Conservation (phyloP, 495 filamentous ascomycete genomes). For the Parathielavia hyrcaniae region DNA sequence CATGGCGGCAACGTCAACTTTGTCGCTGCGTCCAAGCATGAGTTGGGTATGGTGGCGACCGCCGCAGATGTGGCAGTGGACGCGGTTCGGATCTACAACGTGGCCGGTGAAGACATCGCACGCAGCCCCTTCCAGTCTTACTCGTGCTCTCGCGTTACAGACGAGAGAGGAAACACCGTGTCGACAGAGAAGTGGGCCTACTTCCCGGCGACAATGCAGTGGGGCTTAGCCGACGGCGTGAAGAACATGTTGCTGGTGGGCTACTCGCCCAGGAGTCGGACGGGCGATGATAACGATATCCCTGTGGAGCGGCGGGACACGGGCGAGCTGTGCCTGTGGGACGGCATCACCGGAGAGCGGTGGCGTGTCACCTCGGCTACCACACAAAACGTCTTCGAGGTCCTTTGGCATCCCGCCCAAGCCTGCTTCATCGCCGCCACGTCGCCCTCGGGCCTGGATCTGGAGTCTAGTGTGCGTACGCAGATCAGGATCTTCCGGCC, state of each 20-base stretch:
- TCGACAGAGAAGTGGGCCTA: conserved; percentile 50
- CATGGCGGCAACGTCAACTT: conserved; percentile 68
- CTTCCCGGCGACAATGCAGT: conserved; percentile 66
- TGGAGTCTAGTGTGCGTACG: conserved; percentile 39
- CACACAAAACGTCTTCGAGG: conserved; percentile 71
- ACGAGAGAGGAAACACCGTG: conserved; percentile 36
- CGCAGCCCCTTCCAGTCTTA: conserved; percentile 33
- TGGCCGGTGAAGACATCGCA: conserved; percentile 31
- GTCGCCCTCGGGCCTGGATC: conserved; percentile 43
- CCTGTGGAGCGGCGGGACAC: conserved; percentile 44
- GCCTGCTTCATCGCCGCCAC: conserved; percentile 57
- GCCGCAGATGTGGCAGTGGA: conserved; percentile 44
- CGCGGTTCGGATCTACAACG: conserved; percentile 46
- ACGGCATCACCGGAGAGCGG: conserved; percentile 46
- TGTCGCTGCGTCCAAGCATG: conserved; percentile 53
- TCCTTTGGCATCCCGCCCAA: conserved; percentile 65
- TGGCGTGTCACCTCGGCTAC: conserved; percentile 44
- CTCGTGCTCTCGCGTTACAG: conserved; percentile 46
- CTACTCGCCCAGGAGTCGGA: conserved; percentile 57
- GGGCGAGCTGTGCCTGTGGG: conserved; percentile 73
- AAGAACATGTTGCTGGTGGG: conserved; percentile 64
- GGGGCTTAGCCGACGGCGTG: conserved; percentile 51
- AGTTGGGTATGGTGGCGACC: conserved; percentile 43
- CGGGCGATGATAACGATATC: conserved; percentile 48
- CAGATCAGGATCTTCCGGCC: conserved; percentile 46